Conservation (phyloP, 495 filamentous ascomycete species). For the Talaromyces ruber region DNA sequence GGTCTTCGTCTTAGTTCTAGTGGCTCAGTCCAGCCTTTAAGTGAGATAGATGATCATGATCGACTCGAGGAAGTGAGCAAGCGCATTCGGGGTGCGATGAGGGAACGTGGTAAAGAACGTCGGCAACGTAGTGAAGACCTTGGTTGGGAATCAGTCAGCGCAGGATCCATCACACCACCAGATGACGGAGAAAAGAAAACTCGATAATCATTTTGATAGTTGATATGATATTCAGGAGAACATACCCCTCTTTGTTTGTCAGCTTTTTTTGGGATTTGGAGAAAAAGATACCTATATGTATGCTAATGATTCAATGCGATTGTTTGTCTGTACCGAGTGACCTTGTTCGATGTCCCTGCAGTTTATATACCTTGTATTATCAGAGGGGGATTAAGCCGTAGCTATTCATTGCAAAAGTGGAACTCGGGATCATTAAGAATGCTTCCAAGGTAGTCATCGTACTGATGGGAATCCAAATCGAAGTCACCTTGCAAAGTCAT, state of each 20-base stretch:
- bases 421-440: too few species aligned
- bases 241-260: neutral
- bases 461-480: too few species aligned
- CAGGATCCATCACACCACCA: slow-evolving; percentile 34
- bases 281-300: neutral
- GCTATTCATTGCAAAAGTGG: too few species aligned
- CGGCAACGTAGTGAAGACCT: slow-evolving; percentile 54
- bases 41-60: slow-evolving; percentile 59
- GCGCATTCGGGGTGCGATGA: slow-evolving; percentile 83
- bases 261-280: neutral
- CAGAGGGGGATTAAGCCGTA: too few species aligned
- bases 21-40: slow-evolving; percentile 41
- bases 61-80: slow-evolving; percentile 74
- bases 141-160: slow-evolving; percentile 39
- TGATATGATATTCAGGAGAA: neutral
- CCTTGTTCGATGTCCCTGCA: too few species aligned
- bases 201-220: neutral
- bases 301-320: neutral
- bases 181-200: slow-evolving; percentile 35
- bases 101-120: slow-evolving; percentile 67
- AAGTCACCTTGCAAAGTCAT: too few species aligned
- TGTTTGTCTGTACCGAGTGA: neutral
- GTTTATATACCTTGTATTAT: too few species aligned
- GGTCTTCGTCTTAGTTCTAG: slow-evolving; percentile 40
- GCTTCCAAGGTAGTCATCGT: too few species aligned